Percentiles rank a stretch among this genome's conserved stretches.
phyloP scores from a whole-genome alignment of 768 basidiomycete species.

The Collybiopsis confluens region DNA sequence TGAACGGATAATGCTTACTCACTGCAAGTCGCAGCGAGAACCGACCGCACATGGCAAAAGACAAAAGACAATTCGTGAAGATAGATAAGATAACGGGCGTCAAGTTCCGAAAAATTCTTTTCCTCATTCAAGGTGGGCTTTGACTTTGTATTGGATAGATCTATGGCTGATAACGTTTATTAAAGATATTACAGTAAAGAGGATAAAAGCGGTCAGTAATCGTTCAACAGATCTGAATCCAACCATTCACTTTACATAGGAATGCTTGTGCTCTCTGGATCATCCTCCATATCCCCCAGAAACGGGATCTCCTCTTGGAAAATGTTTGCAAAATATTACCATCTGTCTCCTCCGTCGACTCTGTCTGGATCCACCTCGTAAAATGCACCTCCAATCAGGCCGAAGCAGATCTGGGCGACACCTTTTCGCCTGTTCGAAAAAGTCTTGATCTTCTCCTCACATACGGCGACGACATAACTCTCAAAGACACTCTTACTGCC shows the following conservation, averaged over 20 bases:
- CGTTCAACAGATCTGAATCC: no score
- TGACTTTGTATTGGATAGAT: no score
- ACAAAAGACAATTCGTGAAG: background rate
- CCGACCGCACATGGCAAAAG: constrained; percentile 54
- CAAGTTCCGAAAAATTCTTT: no score
- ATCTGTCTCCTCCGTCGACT: constrained; percentile 66
- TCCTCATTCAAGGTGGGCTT: no score
- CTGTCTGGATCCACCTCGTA: constrained; percentile 84
- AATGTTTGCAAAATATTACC: constrained; percentile 50
- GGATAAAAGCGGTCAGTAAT: no score
- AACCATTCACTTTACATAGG: background rate
- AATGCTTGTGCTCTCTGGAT: constrained; percentile 80
- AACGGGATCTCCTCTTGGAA: constrained; percentile 61
- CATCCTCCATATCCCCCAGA: constrained; percentile 72
- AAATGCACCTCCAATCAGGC: constrained; percentile 46
- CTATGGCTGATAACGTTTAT: no score
- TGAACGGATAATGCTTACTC: constrained; percentile 13
- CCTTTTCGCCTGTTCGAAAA: constrained; percentile 38
- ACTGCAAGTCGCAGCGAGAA: constrained; percentile 52
- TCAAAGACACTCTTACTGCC: constrained; percentile 36
- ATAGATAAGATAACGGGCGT: background rate
- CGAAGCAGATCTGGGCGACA: constrained; percentile 43
- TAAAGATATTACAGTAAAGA: no score
- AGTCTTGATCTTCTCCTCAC: constrained; percentile 69
- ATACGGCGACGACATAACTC: constrained; percentile 76